Percentiles rank a stretch among this genome's conserved stretches.
These are phyloP conservation scores for Pichia deserticola DNA, from an alignment of 805 yeast species.

Conservation along the genomic window DNA sequence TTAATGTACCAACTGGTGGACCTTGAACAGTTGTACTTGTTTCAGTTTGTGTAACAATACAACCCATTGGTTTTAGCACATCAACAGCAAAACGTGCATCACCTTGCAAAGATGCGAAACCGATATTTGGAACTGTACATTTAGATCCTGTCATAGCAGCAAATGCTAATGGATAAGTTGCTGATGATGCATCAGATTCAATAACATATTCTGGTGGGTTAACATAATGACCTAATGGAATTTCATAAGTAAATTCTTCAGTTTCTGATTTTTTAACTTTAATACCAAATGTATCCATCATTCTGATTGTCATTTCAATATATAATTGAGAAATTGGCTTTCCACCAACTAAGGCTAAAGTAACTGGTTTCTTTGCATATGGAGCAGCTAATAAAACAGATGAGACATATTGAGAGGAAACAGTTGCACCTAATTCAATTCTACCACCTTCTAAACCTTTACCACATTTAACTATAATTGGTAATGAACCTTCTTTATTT, in stretches of 20 bases:
- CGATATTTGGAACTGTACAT: slow-evolving; percentile 91
- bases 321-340: slow-evolving; percentile 94
- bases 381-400: slow-evolving; percentile 97
- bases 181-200: slow-evolving; percentile 96
- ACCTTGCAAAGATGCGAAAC: slow-evolving; percentile 86
- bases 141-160: slow-evolving; percentile 95
- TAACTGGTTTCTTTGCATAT: slow-evolving; percentile 82
- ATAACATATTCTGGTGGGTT: slow-evolving; percentile 83
- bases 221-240: slow-evolving; percentile 73
- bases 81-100: slow-evolving; percentile 95
- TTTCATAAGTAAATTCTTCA: slow-evolving; percentile 79
- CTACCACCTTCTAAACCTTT: slow-evolving; percentile 79
- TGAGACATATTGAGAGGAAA: slow-evolving; percentile 95
- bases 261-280: slow-evolving; percentile 59
- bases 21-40: slow-evolving; percentile 90
- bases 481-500: slow-evolving; percentile 76
- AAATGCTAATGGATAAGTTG: slow-evolving; percentile 94
- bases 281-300: slow-evolving; percentile 91
- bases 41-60: slow-evolving; percentile 73
- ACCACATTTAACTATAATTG: slow-evolving; percentile 65
- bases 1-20: slow-evolving; percentile 62
- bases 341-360: slow-evolving; percentile 86
- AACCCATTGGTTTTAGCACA: slow-evolving; percentile 93
- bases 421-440: slow-evolving; percentile 90
- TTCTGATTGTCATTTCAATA: slow-evolving; percentile 92